Evolutionary conservation across 1,139 yeast species (phyloP).

Genomic region (Saccharomyces hybrid): DNA sequence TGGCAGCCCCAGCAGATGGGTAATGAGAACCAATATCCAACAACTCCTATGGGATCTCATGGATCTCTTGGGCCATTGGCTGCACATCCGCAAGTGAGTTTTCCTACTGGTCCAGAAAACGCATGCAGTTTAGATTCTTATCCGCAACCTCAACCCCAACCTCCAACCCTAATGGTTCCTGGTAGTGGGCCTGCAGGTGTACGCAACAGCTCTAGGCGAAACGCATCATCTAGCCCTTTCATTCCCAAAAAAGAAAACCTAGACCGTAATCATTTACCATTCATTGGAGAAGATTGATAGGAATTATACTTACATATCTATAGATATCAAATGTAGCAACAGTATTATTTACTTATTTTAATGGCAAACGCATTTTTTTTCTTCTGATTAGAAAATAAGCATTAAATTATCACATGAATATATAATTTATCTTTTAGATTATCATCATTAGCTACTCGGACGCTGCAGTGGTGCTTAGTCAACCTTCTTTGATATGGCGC

Average conservation of each 20-base stretch:
- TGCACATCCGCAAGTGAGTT: neutral
- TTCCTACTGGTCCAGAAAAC: neutral
- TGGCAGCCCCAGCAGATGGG: neutral
- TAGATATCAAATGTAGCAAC: neutral
- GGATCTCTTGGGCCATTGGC: neutral
- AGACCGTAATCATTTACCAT: neutral
- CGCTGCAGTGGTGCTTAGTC: neutral
- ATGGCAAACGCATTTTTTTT: neutral
- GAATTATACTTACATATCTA: neutral
- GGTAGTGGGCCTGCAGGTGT: slow-evolving; percentile 5
- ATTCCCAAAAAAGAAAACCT: slow-evolving; percentile 17
- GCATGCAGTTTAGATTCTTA: neutral
- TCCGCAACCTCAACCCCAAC: neutral
- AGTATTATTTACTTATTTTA: neutral
- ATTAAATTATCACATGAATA: neutral
- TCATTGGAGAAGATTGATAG: neutral
- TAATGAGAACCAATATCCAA: neutral
- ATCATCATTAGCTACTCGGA: neutral
- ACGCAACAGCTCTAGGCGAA: slow-evolving; percentile 8
- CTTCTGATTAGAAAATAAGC: neutral
- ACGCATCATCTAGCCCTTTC: slow-evolving; percentile 13
- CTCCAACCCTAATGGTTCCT: neutral
- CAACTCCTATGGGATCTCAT: neutral
- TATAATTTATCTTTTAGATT: neutral
- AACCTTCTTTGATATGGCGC: neutral